phyloP scores from a whole-genome alignment of 805 yeast species.

The Cyberlindnera nakhonratchasimensis region DNA sequence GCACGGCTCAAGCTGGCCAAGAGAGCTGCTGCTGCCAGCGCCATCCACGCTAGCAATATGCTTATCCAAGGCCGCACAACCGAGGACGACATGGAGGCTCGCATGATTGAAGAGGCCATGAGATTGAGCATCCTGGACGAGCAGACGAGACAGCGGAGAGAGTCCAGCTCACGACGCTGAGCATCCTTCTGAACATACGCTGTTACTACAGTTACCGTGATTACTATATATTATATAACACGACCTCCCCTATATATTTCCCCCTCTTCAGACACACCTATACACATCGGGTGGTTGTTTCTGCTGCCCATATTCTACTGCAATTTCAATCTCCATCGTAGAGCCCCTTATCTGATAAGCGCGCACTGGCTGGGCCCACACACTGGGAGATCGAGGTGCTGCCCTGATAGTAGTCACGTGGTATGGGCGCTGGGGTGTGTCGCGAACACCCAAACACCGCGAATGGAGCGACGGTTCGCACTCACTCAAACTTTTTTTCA shows the following conservation, averaged over 20 bases:
- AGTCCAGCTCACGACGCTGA: constrained; percentile 18
- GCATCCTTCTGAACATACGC: no score
- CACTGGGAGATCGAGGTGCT: neutral
- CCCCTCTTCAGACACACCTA: no score
- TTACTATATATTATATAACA: no score
- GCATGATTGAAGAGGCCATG: constrained; percentile 84
- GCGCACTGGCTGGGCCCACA: neutral
- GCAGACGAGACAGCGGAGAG: constrained; percentile 46
- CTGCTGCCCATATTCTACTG: no score
- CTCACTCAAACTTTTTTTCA: constrained; percentile 9
- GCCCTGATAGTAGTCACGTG: constrained; percentile 13
- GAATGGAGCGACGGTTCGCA: neutral
- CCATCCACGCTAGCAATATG: constrained; percentile 84
- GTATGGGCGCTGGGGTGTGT: neutral
- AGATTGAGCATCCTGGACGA: constrained; percentile 70
- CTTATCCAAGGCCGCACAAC: constrained; percentile 37
- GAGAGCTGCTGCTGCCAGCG: constrained; percentile 90
- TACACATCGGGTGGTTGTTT: no score
- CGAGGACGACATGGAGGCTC: constrained; percentile 54
- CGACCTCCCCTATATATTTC: neutral
- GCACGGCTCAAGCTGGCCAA: constrained; percentile 80
- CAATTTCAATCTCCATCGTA: no score
- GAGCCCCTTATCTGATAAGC: constrained; percentile 3
- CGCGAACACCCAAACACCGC: constrained; percentile 12
- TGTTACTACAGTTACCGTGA: no score